These are phyloP conservation scores for Silene uniflora DNA, from an alignment of 148 eudicot genomes.

Conservation along the genomic window DNA sequence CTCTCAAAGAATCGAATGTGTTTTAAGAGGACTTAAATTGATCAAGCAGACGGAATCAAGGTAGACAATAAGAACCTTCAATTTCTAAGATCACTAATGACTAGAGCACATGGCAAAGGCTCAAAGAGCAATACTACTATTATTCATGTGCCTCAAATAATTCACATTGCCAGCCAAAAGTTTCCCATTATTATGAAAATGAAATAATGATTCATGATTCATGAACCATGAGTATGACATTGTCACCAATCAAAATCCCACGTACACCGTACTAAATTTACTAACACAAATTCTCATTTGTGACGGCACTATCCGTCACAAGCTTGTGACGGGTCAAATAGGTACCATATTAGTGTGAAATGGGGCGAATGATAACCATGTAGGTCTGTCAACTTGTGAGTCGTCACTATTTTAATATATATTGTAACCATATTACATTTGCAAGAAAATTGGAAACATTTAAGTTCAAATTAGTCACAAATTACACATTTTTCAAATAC, in stretches of 20 bases:
- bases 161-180: conserved; percentile 12
- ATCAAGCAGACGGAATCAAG: conserved; percentile 1
- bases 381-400: too few relatives aligned
- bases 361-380: too few relatives aligned
- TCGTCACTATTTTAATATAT: too few relatives aligned
- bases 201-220: background rate
- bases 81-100: conserved; percentile 11
- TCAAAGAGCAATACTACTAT: background rate
- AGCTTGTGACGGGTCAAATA: too few relatives aligned
- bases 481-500: too few relatives aligned
- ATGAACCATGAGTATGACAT: conserved; percentile 18
- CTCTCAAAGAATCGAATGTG: background rate
- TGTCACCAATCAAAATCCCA: conserved; percentile 11
- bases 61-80: conserved; percentile 3
- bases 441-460: too few relatives aligned
- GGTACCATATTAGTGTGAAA: too few relatives aligned
- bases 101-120: conserved; percentile 7
- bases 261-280: background rate
- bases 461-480: too few relatives aligned
- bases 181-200: background rate
- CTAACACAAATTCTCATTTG: too few relatives aligned
- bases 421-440: too few relatives aligned
- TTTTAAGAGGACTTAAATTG: background rate
- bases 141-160: conserved; percentile 18
- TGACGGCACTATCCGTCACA: too few relatives aligned